Evolutionary conservation across 2,329 filamentous ascomycete species (phyloP).

Genomic region (Fusarium brachygibbosum): DNA sequence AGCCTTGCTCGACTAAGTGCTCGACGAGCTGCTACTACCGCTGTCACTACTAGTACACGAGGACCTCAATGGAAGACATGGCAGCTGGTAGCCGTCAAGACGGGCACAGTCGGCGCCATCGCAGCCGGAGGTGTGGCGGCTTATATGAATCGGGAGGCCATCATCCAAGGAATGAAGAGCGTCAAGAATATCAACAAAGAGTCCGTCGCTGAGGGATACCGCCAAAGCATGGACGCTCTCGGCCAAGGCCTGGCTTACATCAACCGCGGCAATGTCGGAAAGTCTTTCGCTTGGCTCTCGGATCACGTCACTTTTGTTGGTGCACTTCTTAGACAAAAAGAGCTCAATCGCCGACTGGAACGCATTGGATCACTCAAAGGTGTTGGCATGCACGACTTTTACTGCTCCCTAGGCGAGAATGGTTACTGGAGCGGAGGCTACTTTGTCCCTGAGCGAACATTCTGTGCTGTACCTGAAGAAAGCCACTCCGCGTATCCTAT

Average conservation of each 20-base stretch:
- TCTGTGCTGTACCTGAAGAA: conserved; percentile 77
- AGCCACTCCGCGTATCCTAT: conserved; percentile 58
- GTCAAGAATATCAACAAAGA: conserved; percentile 63
- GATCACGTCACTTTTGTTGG: conserved; percentile 90
- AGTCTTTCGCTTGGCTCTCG: conserved; percentile 82
- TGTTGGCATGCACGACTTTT: conserved; percentile 80
- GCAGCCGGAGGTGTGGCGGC: conserved; percentile 84
- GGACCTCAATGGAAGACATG: conserved; percentile 65
- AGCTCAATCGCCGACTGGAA: conserved; percentile 76
- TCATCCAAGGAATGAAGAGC: conserved; percentile 64
- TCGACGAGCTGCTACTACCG: conserved; percentile 33
- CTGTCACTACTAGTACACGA: conserved; percentile 43
- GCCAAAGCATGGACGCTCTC: conserved; percentile 62
- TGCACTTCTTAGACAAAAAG: conserved; percentile 79
- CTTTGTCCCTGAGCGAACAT: conserved; percentile 78
- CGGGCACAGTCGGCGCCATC: conserved; percentile 84
- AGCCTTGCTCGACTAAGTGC: conserved; percentile 53
- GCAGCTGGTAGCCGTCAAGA: conserved; percentile 79
- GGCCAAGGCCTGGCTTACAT: conserved; percentile 69
- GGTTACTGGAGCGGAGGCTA: conserved; percentile 72
- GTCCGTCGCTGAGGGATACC: conserved; percentile 63
- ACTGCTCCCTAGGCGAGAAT: conserved; percentile 80
- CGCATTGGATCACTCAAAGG: conserved; percentile 71
- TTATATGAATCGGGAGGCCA: conserved; percentile 81
- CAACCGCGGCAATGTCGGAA: conserved; percentile 70